These are phyloP conservation scores for Bipolaris sorokiniana DNA, from an alignment of 2,329 filamentous ascomycete genomes.

Conservation along the genomic window DNA sequence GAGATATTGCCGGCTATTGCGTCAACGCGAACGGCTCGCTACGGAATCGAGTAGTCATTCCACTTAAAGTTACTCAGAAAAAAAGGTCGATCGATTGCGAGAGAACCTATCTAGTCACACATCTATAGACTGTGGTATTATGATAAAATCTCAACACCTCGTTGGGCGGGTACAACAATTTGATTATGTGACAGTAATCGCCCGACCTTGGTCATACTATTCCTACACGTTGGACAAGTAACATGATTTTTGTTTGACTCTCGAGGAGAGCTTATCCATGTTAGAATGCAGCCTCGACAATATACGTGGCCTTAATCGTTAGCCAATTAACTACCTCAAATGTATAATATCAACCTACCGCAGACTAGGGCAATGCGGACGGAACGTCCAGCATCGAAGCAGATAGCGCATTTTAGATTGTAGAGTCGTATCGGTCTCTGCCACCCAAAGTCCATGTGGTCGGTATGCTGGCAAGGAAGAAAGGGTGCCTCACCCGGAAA, in stretches of 20 bases:
- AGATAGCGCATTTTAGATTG: slow-evolving; percentile 4
- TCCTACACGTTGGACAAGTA: slow-evolving; percentile 1
- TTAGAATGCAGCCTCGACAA: not conserved
- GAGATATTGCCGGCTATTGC: not conserved
- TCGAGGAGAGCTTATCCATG: not conserved
- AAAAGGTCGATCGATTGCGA: too few species aligned
- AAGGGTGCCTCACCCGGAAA: not conserved
- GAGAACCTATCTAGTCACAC: not conserved
- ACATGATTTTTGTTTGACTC: not conserved
- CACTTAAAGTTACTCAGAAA: not conserved
- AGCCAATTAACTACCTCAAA: not conserved
- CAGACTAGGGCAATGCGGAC: slow-evolving; percentile 3
- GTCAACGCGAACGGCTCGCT: not conserved
- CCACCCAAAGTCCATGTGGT: not conserved
- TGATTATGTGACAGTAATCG: not conserved
- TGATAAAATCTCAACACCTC: slow-evolving; percentile 1
- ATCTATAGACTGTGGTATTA: not conserved
- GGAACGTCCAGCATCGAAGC: not conserved
- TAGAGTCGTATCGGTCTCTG: slow-evolving; percentile 4
- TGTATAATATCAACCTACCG: not conserved
- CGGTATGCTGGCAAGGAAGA: slow-evolving; percentile 2
- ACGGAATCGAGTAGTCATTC: not conserved
- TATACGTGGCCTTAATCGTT: slow-evolving; percentile 6
- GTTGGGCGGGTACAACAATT: not conserved
- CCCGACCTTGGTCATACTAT: not conserved